Evolutionary conservation across 2,329 filamentous ascomycete species (phyloP), one percentile per base, ranked within the genome.

Genomic region (Botrytis galanthina): DNA sequence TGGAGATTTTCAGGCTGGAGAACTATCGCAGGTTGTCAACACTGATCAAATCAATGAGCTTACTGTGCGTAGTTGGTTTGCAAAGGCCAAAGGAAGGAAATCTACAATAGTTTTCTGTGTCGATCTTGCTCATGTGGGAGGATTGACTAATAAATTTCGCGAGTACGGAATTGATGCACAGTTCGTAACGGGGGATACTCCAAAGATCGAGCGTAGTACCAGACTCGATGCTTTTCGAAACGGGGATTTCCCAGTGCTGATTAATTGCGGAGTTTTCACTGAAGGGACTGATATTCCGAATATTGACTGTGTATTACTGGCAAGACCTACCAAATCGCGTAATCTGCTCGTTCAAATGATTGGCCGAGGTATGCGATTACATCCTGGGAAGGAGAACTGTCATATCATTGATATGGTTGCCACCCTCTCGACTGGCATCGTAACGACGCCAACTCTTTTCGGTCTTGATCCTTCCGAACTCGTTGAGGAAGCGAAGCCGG

Each of bases 271-370:
- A 14, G 93, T 99, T 59, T 98, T 97, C 80, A 98, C 95, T 0
- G 96, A 99, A 84, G 96, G 96, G 3, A 99, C 96, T 0, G 96
- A 99, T 80, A 97, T 99, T 46, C 96, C 97, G 9, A 98, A 97
- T 81, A 93, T 99, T 77, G 96, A 99, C 83, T 98, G 96, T 80
- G 89, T 99, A 37, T 81, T 99, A 14, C 87, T 99, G 14, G 94
- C 92, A 5, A 87, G 96, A 37, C 96, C 96, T 0, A 99, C 96
- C 1, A 91, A 91, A 77, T 98, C 96, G 26, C 90, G 93, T n/a
- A 98, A 98, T 78, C 85, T 99, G 3, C 88, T 99, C 1, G 90
- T 98, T 0, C 96, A 99, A 82, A 99, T 99, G 96, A 97, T 99
- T 75, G 96, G 96, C 0, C 89, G 96, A 78, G 96, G 96, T 7